Evolutionary conservation across 164 flowering plant species (phyloP).

Genomic region (Umbilicus rupestris): DNA sequence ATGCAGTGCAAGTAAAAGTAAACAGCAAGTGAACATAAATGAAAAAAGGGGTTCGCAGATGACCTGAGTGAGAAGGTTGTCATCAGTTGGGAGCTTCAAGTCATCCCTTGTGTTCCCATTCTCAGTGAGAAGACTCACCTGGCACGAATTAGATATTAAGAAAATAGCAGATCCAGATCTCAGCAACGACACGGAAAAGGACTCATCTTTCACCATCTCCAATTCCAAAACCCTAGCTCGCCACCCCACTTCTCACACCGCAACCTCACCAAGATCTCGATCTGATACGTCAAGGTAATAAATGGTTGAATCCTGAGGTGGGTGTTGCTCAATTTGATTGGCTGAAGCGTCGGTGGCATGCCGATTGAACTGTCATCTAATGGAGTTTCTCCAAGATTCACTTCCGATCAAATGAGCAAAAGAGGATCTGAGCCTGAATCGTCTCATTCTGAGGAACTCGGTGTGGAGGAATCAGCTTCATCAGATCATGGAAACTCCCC

Average conservation of each 20-base stretch:
- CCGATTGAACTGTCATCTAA: slow-evolving; percentile 3
- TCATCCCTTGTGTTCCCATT: slow-evolving; percentile 49
- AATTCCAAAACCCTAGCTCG: background rate
- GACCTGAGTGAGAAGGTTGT: slow-evolving; percentile 36
- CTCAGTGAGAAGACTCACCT: slow-evolving; percentile 48
- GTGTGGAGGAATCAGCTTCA: slow-evolving; percentile 22
- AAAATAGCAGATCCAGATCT: no score
- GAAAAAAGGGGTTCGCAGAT: background rate
- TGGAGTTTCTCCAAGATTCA: slow-evolving; percentile 22
- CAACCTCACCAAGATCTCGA: background rate
- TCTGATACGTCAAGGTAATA: background rate
- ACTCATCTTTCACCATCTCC: background rate
- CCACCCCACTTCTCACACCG: background rate
- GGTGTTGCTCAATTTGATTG: background rate
- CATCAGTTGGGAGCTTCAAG: slow-evolving; percentile 49
- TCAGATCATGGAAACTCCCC: slow-evolving; percentile 10
- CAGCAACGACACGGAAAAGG: background rate
- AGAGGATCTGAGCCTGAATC: slow-evolving; percentile 17
- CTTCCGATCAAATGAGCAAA: slow-evolving; percentile 12
- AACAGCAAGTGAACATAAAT: background rate
- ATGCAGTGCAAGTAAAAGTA: background rate
- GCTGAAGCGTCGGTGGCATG: background rate
- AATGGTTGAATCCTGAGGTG: background rate
- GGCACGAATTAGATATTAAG: no score
- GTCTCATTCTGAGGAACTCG: background rate